Evolutionary conservation across 768 basidiomycete genomes (phyloP), one percentile per base, ranked within the genome.

Genomic region (Russula sp.): DNA sequence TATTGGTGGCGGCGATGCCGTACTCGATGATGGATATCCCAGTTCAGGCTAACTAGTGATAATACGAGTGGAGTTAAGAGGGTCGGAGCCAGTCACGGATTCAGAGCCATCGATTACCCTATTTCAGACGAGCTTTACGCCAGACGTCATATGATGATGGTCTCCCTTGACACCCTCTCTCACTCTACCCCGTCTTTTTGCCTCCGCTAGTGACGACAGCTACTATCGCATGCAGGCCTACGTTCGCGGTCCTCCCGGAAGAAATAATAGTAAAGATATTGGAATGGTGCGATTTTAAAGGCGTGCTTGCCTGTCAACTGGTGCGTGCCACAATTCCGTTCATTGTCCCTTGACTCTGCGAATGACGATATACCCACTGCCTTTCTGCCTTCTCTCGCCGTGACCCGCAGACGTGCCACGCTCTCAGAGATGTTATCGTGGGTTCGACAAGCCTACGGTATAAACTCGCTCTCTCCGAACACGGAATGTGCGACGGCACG

Each of bases 401-500:
- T 22, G 22, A 36, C 18, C 13, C 4, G 7, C 10, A 65, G 64
- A 61, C 64, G 14, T 65, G 64, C 10, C 64, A 42, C 2, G 42
- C 50, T 16, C 38, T 65, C 30, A 44, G 49, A 22, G 40, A 51
- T 10, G 30, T 65, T 9, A 42, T 65, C 24, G 50, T n/a, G 24
- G 9, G 13, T 46, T 65, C 64, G 10, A 44, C 26, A 14, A 51
- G 48, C 32, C 42, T 65, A 5, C 64, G 55, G 32, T 61, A 65
- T 50, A 65, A 65, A n/a, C 54, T 65, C 16, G 60, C 54, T 4
- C 49, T 65, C 28, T 50, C 49, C 14, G 10, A 61, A 30, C 20
- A 61, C 16, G 55, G 64, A 26, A 61, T 65, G 64, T 65, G 64
- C 5, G 64, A 65, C 20, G 49, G 36, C 42, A n/a, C 9, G 0